Percentiles rank a stretch among this genome's conserved stretches.
These are phyloP conservation scores for Trichosporon sp. DNA, from an alignment of 1,284 basidiomycete species.

Conservation along the genomic window DNA sequence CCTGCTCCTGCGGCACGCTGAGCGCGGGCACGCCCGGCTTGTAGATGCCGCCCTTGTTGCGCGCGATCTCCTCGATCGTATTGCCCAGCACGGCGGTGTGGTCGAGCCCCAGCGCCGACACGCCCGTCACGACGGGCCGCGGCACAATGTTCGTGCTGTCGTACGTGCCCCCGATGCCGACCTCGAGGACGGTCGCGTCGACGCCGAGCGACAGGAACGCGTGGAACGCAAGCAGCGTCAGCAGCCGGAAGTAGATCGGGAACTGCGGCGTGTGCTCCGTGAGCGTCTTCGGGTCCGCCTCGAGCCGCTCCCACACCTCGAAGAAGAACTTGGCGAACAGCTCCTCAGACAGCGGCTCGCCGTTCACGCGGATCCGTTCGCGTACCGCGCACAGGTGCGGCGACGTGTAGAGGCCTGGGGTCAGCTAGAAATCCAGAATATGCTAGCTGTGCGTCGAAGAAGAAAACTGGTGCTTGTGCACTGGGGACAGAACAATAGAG, in stretches of 20 bases:
- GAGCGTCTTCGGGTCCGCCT: slow-evolving; percentile 62
- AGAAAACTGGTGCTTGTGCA: no score
- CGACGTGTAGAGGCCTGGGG: slow-evolving; percentile 83
- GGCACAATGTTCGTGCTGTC: slow-evolving; percentile 97
- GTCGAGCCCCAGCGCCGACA: slow-evolving; percentile 88
- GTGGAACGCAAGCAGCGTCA: slow-evolving; percentile 91
- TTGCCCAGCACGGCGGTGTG: slow-evolving; percentile 88
- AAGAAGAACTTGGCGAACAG: slow-evolving; percentile 90
- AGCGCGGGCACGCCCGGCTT: slow-evolving; percentile 85
- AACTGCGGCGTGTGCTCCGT: slow-evolving; percentile 57
- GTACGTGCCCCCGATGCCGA: slow-evolving; percentile 90
- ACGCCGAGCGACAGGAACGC: slow-evolving; percentile 69
- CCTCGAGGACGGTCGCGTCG: slow-evolving; percentile 90
- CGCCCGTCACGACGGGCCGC: slow-evolving; percentile 78
- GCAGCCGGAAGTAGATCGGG: slow-evolving; percentile 90
- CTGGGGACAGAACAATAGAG: no score
- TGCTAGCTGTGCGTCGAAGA: neutral
- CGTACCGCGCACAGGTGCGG: slow-evolving; percentile 94
- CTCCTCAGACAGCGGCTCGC: slow-evolving; percentile 79
- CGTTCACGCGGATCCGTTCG: slow-evolving; percentile 92
- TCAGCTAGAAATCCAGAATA: neutral
- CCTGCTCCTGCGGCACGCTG: slow-evolving; percentile 69
- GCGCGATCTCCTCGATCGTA: slow-evolving; percentile 83
- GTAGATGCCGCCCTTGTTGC: slow-evolving; percentile 96
- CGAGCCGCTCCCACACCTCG: slow-evolving; percentile 88